Evolutionary conservation across 768 basidiomycete species (phyloP).

Genomic region (Russula sp.): DNA sequence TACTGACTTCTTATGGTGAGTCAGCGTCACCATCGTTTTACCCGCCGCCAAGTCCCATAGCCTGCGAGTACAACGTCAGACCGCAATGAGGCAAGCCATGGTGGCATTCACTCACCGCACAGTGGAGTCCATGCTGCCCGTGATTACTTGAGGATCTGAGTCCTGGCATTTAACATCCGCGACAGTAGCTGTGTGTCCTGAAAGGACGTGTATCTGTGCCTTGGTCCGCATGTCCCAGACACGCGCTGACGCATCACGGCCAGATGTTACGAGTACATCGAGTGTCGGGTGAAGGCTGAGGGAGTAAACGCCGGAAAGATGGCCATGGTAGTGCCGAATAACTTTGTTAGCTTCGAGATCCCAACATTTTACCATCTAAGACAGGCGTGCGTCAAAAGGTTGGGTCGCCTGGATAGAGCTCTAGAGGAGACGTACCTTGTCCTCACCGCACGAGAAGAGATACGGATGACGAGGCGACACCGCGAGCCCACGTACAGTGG

Average conservation of each 20-base stretch:
- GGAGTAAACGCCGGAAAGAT: conserved; percentile 95
- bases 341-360: conserved; percentile 99
- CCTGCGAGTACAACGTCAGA: conserved; percentile 40
- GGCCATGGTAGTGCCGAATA: conserved; percentile 97
- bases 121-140: conserved; percentile 97
- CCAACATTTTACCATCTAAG: conserved; percentile 99
- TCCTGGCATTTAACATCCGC: conserved; percentile 96
- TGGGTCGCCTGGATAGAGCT: not conserved
- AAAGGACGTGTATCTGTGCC: conserved; percentile 87
- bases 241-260: conserved; percentile 93
- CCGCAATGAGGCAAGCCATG: not conserved
- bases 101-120: conserved; percentile 56
- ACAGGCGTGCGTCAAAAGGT: not conserved
- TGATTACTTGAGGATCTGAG: conserved; percentile 96
- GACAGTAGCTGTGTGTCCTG: conserved; percentile 93
- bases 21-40: conserved; percentile 92
- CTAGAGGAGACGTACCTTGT: conserved; percentile 63
- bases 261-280: conserved; percentile 91
- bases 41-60: conserved; percentile 98
- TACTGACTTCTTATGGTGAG: conserved; percentile 99
- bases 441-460: conserved; percentile 95
- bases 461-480: conserved; percentile 94
- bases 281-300: conserved; percentile 92
- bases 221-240: conserved; percentile 99
- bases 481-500: conserved; percentile 90